These are phyloP conservation scores for Persicaria tinctoria DNA, from an alignment of 148 eudicot species.

Conservation along the genomic window DNA sequence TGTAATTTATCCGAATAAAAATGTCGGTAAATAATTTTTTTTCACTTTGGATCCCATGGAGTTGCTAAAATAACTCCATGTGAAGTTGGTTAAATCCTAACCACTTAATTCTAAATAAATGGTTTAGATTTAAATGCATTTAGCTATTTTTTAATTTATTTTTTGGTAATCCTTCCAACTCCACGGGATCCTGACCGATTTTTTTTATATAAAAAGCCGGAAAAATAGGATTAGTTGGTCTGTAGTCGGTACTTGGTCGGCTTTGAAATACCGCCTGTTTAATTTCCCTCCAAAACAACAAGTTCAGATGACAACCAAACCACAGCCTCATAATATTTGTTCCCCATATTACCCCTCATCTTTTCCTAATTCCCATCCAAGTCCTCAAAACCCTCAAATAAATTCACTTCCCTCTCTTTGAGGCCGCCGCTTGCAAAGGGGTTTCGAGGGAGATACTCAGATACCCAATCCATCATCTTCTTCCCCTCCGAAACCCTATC, in stretches of 20 bases:
- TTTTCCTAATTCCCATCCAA: not conserved
- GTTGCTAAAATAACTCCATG: too few relatives aligned
- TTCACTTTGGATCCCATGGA: too few relatives aligned
- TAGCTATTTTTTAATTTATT: too few relatives aligned
- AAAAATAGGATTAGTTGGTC: not conserved
- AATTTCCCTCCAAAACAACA: conserved; percentile 6
- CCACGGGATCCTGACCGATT: too few relatives aligned
- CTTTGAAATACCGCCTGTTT: not conserved
- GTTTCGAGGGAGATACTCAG: not conserved
- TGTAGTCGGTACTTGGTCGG: not conserved
- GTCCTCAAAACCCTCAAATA: not conserved
- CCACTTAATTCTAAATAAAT: too few relatives aligned
- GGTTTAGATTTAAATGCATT: too few relatives aligned
- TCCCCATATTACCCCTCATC: not conserved
- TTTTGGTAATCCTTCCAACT: too few relatives aligned
- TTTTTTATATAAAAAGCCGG: not conserved
- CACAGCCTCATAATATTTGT: not conserved
- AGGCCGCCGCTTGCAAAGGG: not conserved
- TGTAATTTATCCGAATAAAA: too few relatives aligned
- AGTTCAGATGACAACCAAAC: not conserved
- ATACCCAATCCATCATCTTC: not conserved
- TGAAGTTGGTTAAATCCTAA: too few relatives aligned
- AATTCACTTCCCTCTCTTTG: not conserved
- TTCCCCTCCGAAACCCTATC: conserved; percentile 1
- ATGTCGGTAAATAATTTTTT: too few relatives aligned